These are phyloP conservation scores for Eragrostis tef DNA, from an alignment of 202 grass and related monocot species.

Conservation along the genomic window DNA sequence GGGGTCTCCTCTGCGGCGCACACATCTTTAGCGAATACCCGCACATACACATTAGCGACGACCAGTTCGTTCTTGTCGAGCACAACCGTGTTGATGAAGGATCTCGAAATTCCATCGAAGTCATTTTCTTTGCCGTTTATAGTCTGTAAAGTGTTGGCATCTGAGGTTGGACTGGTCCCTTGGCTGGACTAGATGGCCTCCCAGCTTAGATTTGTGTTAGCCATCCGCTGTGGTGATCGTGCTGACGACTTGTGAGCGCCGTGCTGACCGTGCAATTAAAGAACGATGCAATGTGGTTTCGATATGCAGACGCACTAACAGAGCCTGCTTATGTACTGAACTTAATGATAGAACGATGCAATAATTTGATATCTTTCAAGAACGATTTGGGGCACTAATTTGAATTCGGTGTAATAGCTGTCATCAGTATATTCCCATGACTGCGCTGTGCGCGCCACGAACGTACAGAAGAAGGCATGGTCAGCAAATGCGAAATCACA, in stretches of 20 bases:
- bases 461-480: neutral
- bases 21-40: neutral
- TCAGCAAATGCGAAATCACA: too few relatives aligned
- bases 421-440: neutral
- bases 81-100: neutral
- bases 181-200: too few relatives aligned
- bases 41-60: neutral
- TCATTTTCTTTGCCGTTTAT: neutral
- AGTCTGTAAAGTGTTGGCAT: neutral
- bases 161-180: too few relatives aligned
- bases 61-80: neutral
- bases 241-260: neutral
- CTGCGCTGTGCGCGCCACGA: neutral
- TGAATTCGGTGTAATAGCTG: neutral
- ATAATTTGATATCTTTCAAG: neutral
- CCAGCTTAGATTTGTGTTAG: too few relatives aligned
- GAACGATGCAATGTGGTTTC: neutral
- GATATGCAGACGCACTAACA: neutral
- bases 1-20: conserved; percentile 7
- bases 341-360: neutral
- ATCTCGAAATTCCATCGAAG: neutral
- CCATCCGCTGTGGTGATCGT: neutral
- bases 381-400: neutral
- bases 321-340: neutral
- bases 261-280: neutral